Percentiles rank a stretch among this genome's conserved stretches.
Conservation (phyloP, 2,329 filamentous ascomycete genomes). For the Colletotrichum tropicale region DNA sequence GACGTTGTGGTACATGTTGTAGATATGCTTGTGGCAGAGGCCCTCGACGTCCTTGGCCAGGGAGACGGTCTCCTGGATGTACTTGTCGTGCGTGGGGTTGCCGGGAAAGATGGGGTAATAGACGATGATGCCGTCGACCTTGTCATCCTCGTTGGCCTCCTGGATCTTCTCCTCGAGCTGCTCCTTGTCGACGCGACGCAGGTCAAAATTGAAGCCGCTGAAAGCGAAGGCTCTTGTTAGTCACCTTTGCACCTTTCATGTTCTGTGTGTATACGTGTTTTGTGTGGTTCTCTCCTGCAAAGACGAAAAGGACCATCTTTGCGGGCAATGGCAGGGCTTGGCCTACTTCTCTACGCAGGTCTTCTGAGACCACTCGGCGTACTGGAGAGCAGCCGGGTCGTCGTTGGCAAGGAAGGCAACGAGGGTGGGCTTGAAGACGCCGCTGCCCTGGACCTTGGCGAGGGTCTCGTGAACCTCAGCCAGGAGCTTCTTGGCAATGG, state of each 20-base stretch:
- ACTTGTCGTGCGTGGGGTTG: slow-evolving; percentile 86
- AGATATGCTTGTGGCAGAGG: slow-evolving; percentile 89
- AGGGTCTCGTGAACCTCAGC: slow-evolving; percentile 79
- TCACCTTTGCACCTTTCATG: background rate
- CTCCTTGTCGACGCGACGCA: slow-evolving; percentile 85
- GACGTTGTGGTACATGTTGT: slow-evolving; percentile 99
- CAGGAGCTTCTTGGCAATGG: slow-evolving; percentile 83
- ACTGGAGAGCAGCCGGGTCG: slow-evolving; percentile 89
- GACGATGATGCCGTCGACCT: slow-evolving; percentile 89
- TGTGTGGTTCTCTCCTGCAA: background rate
- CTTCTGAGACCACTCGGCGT: slow-evolving; percentile 97
- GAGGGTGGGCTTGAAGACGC: slow-evolving; percentile 69
- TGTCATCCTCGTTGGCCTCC: slow-evolving; percentile 78
- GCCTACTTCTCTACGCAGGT: slow-evolving; percentile 94
- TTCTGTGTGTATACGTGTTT: background rate
- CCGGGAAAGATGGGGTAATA: slow-evolving; percentile 94
- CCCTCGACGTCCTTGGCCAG: slow-evolving; percentile 95
- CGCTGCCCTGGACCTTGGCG: slow-evolving; percentile 67
- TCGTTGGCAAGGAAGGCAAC: slow-evolving; percentile 92
- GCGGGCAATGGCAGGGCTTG: background rate
- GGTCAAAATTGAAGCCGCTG: slow-evolving; percentile 88
- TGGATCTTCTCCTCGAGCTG: slow-evolving; percentile 88
- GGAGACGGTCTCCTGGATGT: slow-evolving; percentile 92
- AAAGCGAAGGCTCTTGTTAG: slow-evolving; percentile 6
- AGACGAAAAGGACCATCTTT: background rate